Conservation (phyloP, 2,329 filamentous ascomycete genomes). For the Teratosphaeria pseudoeucalypti region DNA sequence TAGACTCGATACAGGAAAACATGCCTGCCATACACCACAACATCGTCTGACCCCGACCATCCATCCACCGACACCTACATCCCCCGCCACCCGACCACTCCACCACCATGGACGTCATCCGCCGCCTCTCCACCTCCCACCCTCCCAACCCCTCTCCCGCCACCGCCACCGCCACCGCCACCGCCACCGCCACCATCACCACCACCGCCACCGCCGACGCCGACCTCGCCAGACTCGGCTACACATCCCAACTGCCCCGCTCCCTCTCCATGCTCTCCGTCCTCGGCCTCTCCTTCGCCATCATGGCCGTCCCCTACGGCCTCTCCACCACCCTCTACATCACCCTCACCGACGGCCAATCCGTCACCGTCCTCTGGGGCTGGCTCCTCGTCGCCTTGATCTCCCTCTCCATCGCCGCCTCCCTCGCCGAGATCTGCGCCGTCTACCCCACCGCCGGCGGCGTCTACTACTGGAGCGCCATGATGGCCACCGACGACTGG, state of each 20-base stretch:
- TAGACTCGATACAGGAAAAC: background rate
- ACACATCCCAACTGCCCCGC: conserved; percentile 55
- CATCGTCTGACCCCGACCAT: background rate
- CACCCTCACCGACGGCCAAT: conserved; percentile 56
- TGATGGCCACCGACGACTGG: conserved; percentile 55
- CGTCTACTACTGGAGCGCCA: conserved; percentile 60
- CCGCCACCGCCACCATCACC: conserved; percentile 25
- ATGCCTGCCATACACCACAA: background rate
- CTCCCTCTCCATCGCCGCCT: conserved; percentile 53
- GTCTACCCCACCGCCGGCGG: conserved; percentile 59
- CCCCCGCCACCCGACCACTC: background rate
- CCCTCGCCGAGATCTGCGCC: conserved; percentile 58
- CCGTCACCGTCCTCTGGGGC: conserved; percentile 59
- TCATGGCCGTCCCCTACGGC: conserved; percentile 63
- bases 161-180: no score
- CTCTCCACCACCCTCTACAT: conserved; percentile 59
- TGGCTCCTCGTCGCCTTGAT: conserved; percentile 58
- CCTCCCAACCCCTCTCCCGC: no score
- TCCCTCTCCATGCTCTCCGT: conserved; percentile 61
- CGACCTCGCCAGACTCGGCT: conserved; percentile 56
- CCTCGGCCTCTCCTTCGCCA: conserved; percentile 60
- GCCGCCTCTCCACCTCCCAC: background rate
- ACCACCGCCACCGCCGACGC: conserved; percentile 40
- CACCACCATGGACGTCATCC: background rate
- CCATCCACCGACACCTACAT: background rate